Percentiles rank a stretch among this genome's conserved stretches.
Conservation (phyloP, 768 basidiomycete species). For the Collybia mongolica region DNA sequence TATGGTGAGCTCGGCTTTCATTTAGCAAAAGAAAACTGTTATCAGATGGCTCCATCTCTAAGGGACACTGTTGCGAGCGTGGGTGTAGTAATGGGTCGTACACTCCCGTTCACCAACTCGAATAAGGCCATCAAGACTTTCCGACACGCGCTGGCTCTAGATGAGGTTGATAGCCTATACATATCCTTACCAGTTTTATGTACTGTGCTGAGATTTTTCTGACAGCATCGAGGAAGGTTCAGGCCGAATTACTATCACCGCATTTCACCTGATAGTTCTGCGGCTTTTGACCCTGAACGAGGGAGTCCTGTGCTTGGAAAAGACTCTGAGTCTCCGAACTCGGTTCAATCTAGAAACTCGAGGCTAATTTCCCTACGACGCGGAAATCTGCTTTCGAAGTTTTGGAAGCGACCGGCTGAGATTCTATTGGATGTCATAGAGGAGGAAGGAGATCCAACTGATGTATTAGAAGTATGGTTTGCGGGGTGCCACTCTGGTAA, state of each 20-base stretch:
- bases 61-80: constrained; percentile 85
- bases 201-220: background rate
- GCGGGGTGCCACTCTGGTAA: constrained; percentile 68
- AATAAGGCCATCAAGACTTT: constrained; percentile 68
- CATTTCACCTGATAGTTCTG: constrained; percentile 24
- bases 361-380: constrained; percentile 5
- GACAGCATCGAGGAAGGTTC: constrained; percentile 65
- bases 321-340: background rate
- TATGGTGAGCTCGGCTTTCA: constrained; percentile 50
- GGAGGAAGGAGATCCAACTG: constrained; percentile 20
- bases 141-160: constrained; percentile 75
- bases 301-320: constrained; percentile 11
- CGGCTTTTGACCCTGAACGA: constrained; percentile 25
- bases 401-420: constrained; percentile 5
- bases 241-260: constrained; percentile 63
- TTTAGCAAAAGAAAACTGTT: background rate
- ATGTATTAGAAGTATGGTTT: constrained; percentile 83
- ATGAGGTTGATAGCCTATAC: constrained; percentile 52
- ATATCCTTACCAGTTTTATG: background rate
- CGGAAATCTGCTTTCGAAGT: background rate
- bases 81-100: constrained; percentile 57
- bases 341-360: constrained; percentile 1
- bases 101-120: constrained; percentile 65
- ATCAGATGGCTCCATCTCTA: background rate
- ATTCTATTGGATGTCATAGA: constrained; percentile 4